These are phyloP conservation scores for Dalbergia cochinchinensis DNA, from an alignment of 306 rosid species.

Conservation along the genomic window DNA sequence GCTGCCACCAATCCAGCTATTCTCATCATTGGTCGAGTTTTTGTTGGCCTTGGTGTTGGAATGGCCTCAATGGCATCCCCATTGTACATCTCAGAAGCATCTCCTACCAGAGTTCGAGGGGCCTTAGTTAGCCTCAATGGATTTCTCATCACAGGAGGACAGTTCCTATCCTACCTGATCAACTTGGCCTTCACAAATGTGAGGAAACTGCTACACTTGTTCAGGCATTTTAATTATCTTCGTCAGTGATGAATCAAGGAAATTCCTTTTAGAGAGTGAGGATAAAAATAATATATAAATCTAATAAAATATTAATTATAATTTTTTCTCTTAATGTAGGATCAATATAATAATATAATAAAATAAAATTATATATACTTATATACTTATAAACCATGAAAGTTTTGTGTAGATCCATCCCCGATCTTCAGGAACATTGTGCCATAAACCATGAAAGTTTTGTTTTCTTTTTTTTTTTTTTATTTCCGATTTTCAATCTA, in stretches of 20 bases:
- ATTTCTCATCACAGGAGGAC: slow-evolving; percentile 77
- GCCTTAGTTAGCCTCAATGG: slow-evolving; percentile 76
- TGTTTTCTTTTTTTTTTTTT: too few species aligned
- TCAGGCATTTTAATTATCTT: not conserved
- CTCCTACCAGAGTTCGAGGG: slow-evolving; percentile 72
- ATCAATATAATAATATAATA: too few species aligned
- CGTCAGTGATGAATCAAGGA: too few species aligned
- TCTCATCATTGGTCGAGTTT: slow-evolving; percentile 62
- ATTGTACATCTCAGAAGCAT: slow-evolving; percentile 75
- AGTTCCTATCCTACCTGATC: slow-evolving; percentile 70
- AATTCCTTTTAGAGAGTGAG: too few species aligned
- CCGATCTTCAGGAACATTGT: not conserved
- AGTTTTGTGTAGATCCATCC: too few species aligned
- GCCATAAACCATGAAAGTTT: not conserved
- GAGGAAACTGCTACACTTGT: not conserved
- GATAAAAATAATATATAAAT: too few species aligned
- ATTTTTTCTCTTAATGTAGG: too few species aligned
- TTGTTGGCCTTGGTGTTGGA: slow-evolving; percentile 73
- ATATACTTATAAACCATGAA: too few species aligned
- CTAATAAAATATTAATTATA: too few species aligned
- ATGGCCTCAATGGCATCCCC: slow-evolving; percentile 82
- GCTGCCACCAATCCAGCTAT: slow-evolving; percentile 43
- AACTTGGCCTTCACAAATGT: slow-evolving; percentile 74
- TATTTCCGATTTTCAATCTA: too few species aligned
- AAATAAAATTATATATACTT: too few species aligned